A percentile compares a stretch with the other conserved stretches of the same genome.
Evolutionary conservation across 495 filamentous ascomycete species (phyloP).

Genomic region (Clohesyomyces aquaticus): DNA sequence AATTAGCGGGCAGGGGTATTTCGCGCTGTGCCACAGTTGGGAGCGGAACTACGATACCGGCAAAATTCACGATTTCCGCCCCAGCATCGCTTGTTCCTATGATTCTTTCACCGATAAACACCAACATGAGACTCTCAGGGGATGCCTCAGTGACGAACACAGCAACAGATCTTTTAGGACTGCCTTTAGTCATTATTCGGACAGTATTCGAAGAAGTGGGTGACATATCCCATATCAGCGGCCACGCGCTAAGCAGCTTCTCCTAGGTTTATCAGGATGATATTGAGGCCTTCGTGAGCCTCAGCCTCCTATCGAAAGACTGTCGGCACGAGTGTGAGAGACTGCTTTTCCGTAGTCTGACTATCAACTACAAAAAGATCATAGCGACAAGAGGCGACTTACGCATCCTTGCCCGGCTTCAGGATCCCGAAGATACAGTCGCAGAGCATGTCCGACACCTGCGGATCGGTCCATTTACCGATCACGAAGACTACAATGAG

Average conservation of each 20-base stretch:
- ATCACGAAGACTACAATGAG: background rate
- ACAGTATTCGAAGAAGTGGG: background rate
- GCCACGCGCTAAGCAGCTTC: background rate
- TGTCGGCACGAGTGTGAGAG: background rate
- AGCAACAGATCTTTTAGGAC: background rate
- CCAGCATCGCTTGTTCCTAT: no score
- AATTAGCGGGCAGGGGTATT: no score
- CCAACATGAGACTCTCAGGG: no score
- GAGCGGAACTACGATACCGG: no score
- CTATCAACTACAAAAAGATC: background rate
- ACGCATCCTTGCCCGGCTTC: background rate
- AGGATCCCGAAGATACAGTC: background rate
- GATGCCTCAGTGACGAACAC: no score
- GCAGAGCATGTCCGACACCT: background rate
- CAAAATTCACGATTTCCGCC: no score
- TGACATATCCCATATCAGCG: background rate
- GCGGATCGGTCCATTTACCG: background rate
- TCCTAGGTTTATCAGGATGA: background rate
- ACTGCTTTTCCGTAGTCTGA: background rate
- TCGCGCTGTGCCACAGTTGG: no score
- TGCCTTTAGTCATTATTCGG: background rate
- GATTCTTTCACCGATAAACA: no score
- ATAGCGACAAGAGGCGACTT: background rate
- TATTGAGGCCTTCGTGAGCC: background rate
- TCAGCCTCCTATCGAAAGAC: background rate